Evolutionary conservation across 352 stramenopile genomes (phyloP).

Genomic region (Elongisporangium anandrum): DNA sequence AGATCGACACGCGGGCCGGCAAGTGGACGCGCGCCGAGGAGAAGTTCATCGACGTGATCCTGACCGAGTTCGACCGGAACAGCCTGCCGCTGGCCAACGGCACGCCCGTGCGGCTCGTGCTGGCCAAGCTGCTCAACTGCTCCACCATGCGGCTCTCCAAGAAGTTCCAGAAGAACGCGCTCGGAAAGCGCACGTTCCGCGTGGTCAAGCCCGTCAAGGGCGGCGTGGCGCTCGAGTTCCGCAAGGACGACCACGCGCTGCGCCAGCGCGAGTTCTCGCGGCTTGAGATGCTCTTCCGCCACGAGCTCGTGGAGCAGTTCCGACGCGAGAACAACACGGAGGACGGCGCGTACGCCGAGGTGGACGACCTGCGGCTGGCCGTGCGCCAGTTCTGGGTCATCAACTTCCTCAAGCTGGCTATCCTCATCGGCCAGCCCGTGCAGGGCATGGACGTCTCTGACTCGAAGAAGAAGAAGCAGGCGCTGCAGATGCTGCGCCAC

Average conservation of each 20-base stretch:
- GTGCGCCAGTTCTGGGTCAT: slow-evolving; percentile 85
- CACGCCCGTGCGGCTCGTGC: slow-evolving; percentile 76
- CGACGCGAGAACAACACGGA: slow-evolving; percentile 81
- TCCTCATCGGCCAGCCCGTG: slow-evolving; percentile 70
- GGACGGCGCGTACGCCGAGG: slow-evolving; percentile 67
- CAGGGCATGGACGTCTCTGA: slow-evolving; percentile 72
- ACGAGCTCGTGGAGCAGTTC: slow-evolving; percentile 80
- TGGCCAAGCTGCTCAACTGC: slow-evolving; percentile 85
- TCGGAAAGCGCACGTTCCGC: slow-evolving; percentile 83
- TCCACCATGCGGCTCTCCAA: slow-evolving; percentile 88
- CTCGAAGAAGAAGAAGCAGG: slow-evolving; percentile 79
- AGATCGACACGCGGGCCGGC: slow-evolving; percentile 63
- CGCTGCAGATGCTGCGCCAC: slow-evolving; percentile 73
- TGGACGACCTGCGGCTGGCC: slow-evolving; percentile 61
- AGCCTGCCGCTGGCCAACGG: slow-evolving; percentile 74
- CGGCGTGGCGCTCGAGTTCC: slow-evolving; percentile 65
- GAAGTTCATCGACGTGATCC: slow-evolving; percentile 82
- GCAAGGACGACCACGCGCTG: slow-evolving; percentile 51
- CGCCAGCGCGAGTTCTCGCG: slow-evolving; percentile 71
- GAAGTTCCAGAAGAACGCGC: slow-evolving; percentile 88
- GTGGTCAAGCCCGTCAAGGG: slow-evolving; percentile 65
- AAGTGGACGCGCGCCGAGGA: slow-evolving; percentile 85
- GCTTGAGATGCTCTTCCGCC: slow-evolving; percentile 67
- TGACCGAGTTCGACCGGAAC: slow-evolving; percentile 77
- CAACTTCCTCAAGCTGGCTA: slow-evolving; percentile 83